A percentile compares a stretch with the other conserved stretches of the same genome.
These are phyloP conservation scores for Fusarium oxysporum DNA, from an alignment of 2,329 filamentous ascomycete species.

Conservation along the genomic window DNA sequence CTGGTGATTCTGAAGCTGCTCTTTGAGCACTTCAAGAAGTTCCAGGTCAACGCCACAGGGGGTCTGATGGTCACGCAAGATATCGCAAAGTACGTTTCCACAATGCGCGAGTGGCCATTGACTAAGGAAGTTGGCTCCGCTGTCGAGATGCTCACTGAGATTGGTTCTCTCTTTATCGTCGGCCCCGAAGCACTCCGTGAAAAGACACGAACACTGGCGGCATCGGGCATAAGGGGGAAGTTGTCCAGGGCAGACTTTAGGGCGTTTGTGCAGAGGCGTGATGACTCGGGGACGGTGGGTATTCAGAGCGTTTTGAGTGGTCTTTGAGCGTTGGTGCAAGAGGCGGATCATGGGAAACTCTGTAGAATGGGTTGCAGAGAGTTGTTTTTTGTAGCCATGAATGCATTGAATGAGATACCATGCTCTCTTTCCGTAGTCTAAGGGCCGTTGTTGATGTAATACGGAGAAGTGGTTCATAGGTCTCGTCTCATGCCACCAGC, in stretches of 20 bases:
- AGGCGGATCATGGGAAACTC: conserved; percentile 14
- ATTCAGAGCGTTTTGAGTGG: conserved; percentile 85
- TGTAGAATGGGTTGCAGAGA: conserved; percentile 16
- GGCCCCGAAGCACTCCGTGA: conserved; percentile 82
- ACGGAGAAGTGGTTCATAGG: conserved; percentile 40
- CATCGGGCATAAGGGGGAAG: conserved; percentile 61
- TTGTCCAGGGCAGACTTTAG: conserved; percentile 78
- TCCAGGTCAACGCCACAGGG: conserved; percentile 90
- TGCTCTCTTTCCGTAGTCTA: conserved; percentile 11
- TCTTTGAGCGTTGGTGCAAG: conserved; percentile 51
- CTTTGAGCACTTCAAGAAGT: conserved; percentile 94
- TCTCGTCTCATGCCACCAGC: conserved; percentile 49
- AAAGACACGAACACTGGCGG: conserved; percentile 70
- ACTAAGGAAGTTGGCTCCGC: conserved; percentile 74
- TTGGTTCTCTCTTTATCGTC: conserved; percentile 96
- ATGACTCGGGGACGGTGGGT: conserved; percentile 83
- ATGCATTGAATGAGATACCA: conserved; percentile 43
- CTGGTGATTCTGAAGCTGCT: conserved; percentile 81
- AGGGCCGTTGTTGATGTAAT: background rate
- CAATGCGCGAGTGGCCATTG: conserved; percentile 85
- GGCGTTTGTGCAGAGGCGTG: conserved; percentile 84
- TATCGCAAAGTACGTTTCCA: conserved; percentile 90
- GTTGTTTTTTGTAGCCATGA: conserved; percentile 28
- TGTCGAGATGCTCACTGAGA: conserved; percentile 90
- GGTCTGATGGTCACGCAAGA: conserved; percentile 97